A percentile compares a stretch with the other conserved stretches of the same genome.
phyloP scores from a whole-genome alignment of 148 eudicot genomes.

The Rhododendron ferrugineum region DNA sequence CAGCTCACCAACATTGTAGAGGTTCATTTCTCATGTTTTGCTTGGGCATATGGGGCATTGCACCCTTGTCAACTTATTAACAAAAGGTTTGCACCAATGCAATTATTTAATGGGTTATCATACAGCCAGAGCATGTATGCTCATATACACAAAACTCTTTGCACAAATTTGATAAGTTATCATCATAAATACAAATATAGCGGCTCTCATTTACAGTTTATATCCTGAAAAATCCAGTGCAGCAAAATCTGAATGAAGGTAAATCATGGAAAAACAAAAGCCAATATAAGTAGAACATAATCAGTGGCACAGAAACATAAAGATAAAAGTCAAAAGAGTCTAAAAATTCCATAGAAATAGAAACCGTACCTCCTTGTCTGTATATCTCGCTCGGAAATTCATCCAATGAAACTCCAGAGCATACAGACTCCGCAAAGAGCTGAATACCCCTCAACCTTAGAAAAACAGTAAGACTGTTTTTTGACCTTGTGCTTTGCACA shows the following conservation, averaged over 20 bases:
- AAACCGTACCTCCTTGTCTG: slow-evolving; percentile 52
- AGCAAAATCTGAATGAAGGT: background rate
- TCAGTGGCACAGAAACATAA: background rate
- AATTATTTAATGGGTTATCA: background rate
- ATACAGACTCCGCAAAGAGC: slow-evolving; percentile 62
- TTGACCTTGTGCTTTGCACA: slow-evolving; percentile 43
- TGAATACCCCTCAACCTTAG: slow-evolving; percentile 75
- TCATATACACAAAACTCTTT: background rate
- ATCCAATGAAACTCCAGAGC: slow-evolving; percentile 36
- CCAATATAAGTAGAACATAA: background rate
- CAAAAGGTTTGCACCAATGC: background rate
- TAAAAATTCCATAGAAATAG: background rate
- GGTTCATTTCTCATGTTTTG: background rate
- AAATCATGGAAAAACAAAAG: background rate
- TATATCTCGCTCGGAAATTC: slow-evolving; percentile 24
- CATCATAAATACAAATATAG: background rate
- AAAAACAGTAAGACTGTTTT: slow-evolving; percentile 43
- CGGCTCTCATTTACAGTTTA: background rate
- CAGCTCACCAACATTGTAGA: background rate
- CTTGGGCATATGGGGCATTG: background rate
- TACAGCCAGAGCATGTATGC: background rate
- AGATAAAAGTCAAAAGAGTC: background rate
- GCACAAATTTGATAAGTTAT: background rate
- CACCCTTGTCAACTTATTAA: background rate
- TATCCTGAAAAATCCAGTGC: background rate